These are phyloP conservation scores for Nicotiana rustica DNA, from an alignment of 305 asterid species.

Conservation along the genomic window DNA sequence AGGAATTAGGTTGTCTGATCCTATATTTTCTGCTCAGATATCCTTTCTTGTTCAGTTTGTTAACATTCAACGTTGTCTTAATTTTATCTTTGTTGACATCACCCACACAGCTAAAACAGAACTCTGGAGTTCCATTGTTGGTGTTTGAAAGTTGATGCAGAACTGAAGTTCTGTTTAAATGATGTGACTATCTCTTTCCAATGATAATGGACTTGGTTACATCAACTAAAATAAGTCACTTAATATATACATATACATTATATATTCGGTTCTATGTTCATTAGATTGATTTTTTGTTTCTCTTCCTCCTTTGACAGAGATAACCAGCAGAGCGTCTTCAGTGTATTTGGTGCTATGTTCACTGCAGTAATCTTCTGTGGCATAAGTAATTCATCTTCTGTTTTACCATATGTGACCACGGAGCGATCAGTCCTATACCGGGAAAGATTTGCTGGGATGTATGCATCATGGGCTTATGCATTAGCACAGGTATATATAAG, in stretches of 20 bases:
- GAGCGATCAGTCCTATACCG: slow-evolving; percentile 65
- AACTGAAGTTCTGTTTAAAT: slow-evolving; percentile 8
- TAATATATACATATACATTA: background rate
- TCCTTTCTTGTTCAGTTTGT: background rate
- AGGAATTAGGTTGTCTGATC: slow-evolving; percentile 15
- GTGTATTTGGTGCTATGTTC: slow-evolving; percentile 56
- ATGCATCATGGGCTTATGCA: slow-evolving; percentile 63
- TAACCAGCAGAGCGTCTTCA: slow-evolving; percentile 60
- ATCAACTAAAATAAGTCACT: background rate
- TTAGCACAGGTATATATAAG: slow-evolving; percentile 58
- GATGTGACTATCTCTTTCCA: background rate
- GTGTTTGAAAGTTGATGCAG: slow-evolving; percentile 16
- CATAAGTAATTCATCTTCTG: slow-evolving; percentile 57
- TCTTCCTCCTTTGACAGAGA: slow-evolving; percentile 45
- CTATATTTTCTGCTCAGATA: background rate
- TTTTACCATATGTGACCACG: slow-evolving; percentile 55
- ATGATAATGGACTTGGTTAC: background rate
- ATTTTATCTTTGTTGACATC: slow-evolving; percentile 10
- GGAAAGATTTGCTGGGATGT: slow-evolving; percentile 69
- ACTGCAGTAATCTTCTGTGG: slow-evolving; percentile 56
- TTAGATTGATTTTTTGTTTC: slow-evolving; percentile 7
- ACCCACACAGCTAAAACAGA: slow-evolving; percentile 9
- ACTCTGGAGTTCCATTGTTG: background rate
- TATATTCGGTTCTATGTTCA: background rate
- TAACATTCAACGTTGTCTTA: background rate